Percentiles rank a stretch among this genome's conserved stretches.
Conservation (phyloP, 441 rosid species). For the Brassica balearica region DNA sequence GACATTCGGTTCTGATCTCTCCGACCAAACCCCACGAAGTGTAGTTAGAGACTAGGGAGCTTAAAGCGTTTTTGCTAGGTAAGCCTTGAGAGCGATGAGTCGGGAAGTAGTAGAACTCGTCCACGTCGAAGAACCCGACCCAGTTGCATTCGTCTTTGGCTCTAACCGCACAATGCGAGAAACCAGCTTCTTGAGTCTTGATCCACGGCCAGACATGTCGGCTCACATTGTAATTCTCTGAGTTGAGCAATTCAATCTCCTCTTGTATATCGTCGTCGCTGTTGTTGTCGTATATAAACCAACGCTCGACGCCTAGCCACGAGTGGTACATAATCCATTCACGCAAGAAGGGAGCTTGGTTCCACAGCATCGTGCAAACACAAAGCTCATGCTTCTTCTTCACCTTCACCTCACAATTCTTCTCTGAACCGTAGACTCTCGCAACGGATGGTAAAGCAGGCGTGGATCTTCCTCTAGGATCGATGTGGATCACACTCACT, state of each 20-base stretch:
- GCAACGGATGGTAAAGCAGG: constrained; percentile 46
- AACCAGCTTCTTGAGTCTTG: constrained; percentile 96
- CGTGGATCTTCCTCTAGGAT: constrained; percentile 46
- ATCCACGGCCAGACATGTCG: constrained; percentile 96
- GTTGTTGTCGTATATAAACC: constrained; percentile 95
- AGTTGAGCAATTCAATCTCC: constrained; percentile 62
- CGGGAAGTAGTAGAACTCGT: constrained; percentile 89
- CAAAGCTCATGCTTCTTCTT: constrained; percentile 76
- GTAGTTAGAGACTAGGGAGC: constrained; percentile 68
- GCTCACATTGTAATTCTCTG: constrained; percentile 68
- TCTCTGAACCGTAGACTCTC: constrained; percentile 56
- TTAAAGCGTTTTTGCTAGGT: constrained; percentile 62
- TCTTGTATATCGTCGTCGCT: constrained; percentile 74
- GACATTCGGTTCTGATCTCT: constrained; percentile 88
- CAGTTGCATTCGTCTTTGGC: constrained; percentile 83
- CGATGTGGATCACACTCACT: constrained; percentile 38
- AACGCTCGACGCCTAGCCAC: constrained; percentile 92
- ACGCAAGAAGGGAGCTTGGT: constrained; percentile 77
- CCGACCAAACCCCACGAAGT: constrained; percentile 56
- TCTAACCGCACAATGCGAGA: constrained; percentile 87
- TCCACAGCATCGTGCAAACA: constrained; percentile 95
- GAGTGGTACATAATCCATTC: constrained; percentile 93
- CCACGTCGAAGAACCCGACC: constrained; percentile 95
- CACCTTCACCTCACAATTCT: constrained; percentile 24
- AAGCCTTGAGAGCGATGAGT: constrained; percentile 48